Evolutionary conservation across 768 basidiomycete genomes (phyloP), one percentile per base, ranked within the genome.

Genomic region (Hortiboletus campestris): DNA sequence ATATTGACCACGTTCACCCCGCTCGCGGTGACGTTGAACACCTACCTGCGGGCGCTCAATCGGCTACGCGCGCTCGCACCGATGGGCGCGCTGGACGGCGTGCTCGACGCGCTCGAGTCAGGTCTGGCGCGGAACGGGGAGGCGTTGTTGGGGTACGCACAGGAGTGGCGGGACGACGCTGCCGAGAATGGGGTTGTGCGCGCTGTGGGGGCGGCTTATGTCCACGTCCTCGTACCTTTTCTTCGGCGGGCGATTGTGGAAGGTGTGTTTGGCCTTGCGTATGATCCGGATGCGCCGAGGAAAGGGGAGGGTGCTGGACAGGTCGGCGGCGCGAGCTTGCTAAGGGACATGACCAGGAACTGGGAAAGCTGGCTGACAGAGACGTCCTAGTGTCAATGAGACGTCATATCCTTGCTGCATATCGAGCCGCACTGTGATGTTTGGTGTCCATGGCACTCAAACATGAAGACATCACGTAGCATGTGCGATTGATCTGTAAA

Each of bases 1-100:
- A 72, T 85, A 42, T 75, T 95, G 36, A 79, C 85, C 0, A 79
- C 86, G 2, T 93, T 88, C 63, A 85, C 90, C 3, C 86, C 89
- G 0, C 75, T 96, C 2, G 94, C 91, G 2, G 72, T 78, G 39
- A 80, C 83, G 55, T 79, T 86, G 40, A 97, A 98, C 64, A 80
- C 84, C 4, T 72, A 93, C 22, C 75, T 94, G 4, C 78, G 82
- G 6, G 78, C 86, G 2, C 74, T 98, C 42, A 98, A 98, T 68
- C 79, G 84, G 3, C 75, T 98, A 20, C 86, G 95, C 4, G 76
- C 93, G 12, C 81, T 96, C 13, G 89, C 89, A 3, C 92, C 93
- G 3, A 73, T 82, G 13, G 76, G 75, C 12, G 76, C 88, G n/a
- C 64, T 84, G 44, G 61, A 65, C 1, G 76, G 79, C n/a, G 72